Evolutionary conservation across 2,329 filamentous ascomycete species (phyloP), one percentile per base, ranked within the genome.

Genomic region (Lasiodiplodia sp.): DNA sequence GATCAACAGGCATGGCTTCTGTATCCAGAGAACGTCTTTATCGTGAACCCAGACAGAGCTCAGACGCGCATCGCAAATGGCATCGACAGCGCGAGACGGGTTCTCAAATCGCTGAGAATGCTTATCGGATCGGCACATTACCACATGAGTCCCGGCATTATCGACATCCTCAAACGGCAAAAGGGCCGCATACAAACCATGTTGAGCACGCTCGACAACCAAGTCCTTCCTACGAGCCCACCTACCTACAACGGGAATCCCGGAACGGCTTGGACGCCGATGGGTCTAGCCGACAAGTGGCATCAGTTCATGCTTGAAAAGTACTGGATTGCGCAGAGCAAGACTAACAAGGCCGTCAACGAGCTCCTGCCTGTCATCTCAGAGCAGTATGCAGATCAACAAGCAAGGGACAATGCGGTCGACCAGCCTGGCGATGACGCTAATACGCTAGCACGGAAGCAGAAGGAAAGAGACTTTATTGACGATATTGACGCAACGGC

Each of bases 391-490:
- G 49, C 49, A 10, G 23, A n/a, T n/a, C 49, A 52, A 21, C n/a
- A 52, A 21, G n/a, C 23, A 1, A n/a, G 49, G 23, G 21, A 52
- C 23, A 12, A n/a, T n/a, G 49, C 49, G 5, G 49, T 21, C 11
- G 49, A 52, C n/a, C 49, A 52, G 49, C 49, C 49, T 12, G 49
- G 49, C n/a, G 49, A 52, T 52, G n/a, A 23, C n/a, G 49, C n/a
- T 23, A 21, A 52, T 23, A 23, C n/a, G n/a, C 10, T 21, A 4
- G 23, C n/a, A 18, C n/a, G 49, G 21, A 52, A 52, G 49, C n/a
- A 21, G 10, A 23, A 8, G 49, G 49, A 52, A 6, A 52, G 49
- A 21, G n/a, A n/a, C 1, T 52, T 52, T 2, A 52, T 52, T 12
- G 49, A n/a, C 12, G 49, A 52, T 3, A 52, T 52, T 12, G 49